Conservation (phyloP, 306 rosid species). For the Gillenia trifoliata region DNA sequence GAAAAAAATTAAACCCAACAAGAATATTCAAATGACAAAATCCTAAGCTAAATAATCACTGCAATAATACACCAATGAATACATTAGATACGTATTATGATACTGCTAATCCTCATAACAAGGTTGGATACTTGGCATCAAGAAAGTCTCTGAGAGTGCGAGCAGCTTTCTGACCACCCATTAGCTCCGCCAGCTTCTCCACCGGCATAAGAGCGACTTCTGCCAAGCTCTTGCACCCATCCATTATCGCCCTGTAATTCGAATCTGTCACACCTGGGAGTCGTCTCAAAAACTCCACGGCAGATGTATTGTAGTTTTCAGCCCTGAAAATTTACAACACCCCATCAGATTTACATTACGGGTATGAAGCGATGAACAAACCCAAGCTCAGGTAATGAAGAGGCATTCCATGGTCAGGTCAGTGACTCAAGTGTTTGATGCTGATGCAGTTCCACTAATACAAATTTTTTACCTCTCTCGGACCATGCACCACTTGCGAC, state of each 20-base stretch:
- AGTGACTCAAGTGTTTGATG: background rate
- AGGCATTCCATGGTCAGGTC: background rate
- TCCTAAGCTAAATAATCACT: background rate
- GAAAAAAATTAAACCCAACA: background rate
- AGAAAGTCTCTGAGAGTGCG: slow-evolving; percentile 85
- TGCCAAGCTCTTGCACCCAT: slow-evolving; percentile 79
- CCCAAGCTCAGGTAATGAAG: background rate
- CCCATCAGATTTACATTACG: slow-evolving; percentile 9
- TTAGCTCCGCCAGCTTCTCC: slow-evolving; percentile 66
- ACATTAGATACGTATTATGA: background rate
- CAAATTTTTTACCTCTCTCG: background rate
- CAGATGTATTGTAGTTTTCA: slow-evolving; percentile 90
- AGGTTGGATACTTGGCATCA: slow-evolving; percentile 94
- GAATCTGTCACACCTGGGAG: slow-evolving; percentile 94
- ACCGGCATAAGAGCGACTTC: slow-evolving; percentile 84
- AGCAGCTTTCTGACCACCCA: slow-evolving; percentile 97
- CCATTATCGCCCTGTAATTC: slow-evolving; percentile 85
- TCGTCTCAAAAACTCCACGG: slow-evolving; percentile 86
- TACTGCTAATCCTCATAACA: slow-evolving; percentile 37
- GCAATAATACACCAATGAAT: background rate
- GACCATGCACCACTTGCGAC: background rate
- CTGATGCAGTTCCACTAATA: too few relatives aligned
- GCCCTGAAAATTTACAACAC: slow-evolving; percentile 46
- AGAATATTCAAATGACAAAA: background rate
- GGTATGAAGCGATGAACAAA: background rate